phyloP scores from a whole-genome alignment of 1,284 basidiomycete species.

The Ustilago bromivora region DNA sequence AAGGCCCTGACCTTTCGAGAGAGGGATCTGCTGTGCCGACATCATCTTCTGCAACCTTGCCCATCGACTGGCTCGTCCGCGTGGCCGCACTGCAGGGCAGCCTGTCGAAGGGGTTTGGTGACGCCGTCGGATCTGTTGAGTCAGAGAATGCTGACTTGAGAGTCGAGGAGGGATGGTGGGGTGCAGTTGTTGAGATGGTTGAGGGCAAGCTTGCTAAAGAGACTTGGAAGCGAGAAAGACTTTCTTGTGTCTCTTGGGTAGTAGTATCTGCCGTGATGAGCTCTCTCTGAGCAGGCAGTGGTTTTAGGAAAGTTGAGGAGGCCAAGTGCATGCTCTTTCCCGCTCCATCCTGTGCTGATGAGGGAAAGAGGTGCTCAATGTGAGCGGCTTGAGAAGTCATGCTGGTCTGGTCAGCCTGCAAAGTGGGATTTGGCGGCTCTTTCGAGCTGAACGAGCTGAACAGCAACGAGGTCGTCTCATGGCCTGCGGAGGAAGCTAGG shows the following conservation, averaged over 20 bases:
- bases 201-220: neutral
- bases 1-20: neutral
- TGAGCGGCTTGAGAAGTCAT: neutral
- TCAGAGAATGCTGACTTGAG: slow-evolving; percentile 4
- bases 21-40: neutral
- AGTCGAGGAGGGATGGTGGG: neutral
- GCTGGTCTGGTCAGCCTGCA: neutral
- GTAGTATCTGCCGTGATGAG: neutral
- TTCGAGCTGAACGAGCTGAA: no score
- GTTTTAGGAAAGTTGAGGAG: neutral
- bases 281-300: neutral
- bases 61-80: neutral
- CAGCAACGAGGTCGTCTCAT: no score
- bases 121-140: neutral
- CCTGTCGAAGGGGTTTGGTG: neutral
- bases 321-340: neutral
- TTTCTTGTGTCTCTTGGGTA: neutral
- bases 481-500: no score
- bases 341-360: no score
- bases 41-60: neutral
- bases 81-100: neutral
- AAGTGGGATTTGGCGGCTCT: neutral
- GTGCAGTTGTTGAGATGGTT: neutral
- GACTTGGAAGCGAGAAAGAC: neutral
- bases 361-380: neutral